These are phyloP conservation scores for Quercus gilva DNA, from an alignment of 306 rosid genomes.

Conservation along the genomic window DNA sequence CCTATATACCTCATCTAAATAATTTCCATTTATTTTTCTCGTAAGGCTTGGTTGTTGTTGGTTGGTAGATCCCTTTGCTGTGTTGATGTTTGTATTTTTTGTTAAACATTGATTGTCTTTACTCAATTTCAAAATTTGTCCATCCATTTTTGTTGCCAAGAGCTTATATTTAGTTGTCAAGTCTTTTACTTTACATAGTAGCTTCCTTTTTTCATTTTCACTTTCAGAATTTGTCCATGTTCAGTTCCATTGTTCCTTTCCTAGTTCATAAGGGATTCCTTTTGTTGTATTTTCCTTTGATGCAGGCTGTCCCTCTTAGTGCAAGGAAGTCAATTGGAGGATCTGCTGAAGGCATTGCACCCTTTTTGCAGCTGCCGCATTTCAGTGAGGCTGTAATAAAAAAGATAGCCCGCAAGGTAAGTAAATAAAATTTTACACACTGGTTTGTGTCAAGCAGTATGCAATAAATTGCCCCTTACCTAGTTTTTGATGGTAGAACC, in stretches of 20 bases:
- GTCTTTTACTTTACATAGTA: background rate
- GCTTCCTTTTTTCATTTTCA: background rate
- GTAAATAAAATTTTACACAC: background rate
- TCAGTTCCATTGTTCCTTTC: background rate
- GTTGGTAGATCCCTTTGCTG: background rate
- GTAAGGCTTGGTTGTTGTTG: background rate
- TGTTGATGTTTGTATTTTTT: background rate
- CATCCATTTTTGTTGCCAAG: background rate
- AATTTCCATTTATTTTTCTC: background rate
- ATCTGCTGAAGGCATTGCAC: constrained; percentile 91
- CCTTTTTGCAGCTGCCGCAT: constrained; percentile 96
- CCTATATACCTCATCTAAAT: background rate
- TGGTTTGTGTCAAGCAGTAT: background rate
- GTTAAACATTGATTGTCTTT: background rate
- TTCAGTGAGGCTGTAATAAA: constrained; percentile 74
- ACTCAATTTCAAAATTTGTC: background rate
- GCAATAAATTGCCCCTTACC: constrained; percentile 8
- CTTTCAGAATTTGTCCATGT: background rate
- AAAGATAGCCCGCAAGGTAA: constrained; percentile 94
- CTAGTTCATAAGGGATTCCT: constrained; percentile 14
- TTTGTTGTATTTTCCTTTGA: constrained; percentile 14
- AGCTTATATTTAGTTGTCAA: background rate
- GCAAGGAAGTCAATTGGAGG: constrained; percentile 89
- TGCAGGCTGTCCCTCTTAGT: constrained; percentile 95
- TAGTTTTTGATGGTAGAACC: background rate